These are phyloP conservation scores for Daedaleopsis nitida DNA, from an alignment of 768 basidiomycete species.

Conservation along the genomic window DNA sequence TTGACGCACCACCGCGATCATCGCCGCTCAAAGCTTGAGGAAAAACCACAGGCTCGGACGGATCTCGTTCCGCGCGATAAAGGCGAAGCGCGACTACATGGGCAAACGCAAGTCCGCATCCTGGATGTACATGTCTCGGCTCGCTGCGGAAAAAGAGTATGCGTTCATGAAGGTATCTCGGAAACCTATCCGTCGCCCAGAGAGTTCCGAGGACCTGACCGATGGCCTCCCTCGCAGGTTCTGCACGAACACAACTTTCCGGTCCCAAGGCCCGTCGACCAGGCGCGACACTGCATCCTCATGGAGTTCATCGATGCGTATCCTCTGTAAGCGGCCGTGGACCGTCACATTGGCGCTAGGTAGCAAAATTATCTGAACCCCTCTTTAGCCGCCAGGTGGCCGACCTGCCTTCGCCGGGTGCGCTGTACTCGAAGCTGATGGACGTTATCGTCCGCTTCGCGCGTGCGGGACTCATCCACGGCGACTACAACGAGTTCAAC, in stretches of 20 bases:
- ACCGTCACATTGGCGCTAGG: background rate
- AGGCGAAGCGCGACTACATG: conserved; percentile 94
- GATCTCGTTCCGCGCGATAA: conserved; percentile 96
- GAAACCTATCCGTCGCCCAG: background rate
- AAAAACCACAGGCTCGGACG: conserved; percentile 73
- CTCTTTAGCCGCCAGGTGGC: conserved; percentile 78
- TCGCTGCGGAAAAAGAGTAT: conserved; percentile 97
- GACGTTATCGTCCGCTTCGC: conserved; percentile 95
- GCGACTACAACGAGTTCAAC: conserved; percentile 99
- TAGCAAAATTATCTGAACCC: background rate
- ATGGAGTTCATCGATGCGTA: conserved; percentile 97
- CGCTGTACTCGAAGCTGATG: conserved; percentile 91
- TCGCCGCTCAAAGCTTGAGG: background rate
- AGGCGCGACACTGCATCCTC: conserved; percentile 90
- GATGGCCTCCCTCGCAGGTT: conserved; percentile 51
- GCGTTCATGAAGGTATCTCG: conserved; percentile 91
- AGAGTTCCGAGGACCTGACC: background rate
- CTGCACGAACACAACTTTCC: conserved; percentile 91
- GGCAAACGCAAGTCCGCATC: conserved; percentile 94
- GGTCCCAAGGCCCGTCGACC: conserved; percentile 91
- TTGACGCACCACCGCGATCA: background rate
- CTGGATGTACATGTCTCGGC: conserved; percentile 99
- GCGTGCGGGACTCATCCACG: conserved; percentile 93
- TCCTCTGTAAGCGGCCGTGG: conserved; percentile 66
- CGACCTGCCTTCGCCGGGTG: conserved; percentile 81